These are phyloP conservation scores for Physcia stellaris DNA, from an alignment of 495 filamentous ascomycete genomes.

Conservation along the genomic window DNA sequence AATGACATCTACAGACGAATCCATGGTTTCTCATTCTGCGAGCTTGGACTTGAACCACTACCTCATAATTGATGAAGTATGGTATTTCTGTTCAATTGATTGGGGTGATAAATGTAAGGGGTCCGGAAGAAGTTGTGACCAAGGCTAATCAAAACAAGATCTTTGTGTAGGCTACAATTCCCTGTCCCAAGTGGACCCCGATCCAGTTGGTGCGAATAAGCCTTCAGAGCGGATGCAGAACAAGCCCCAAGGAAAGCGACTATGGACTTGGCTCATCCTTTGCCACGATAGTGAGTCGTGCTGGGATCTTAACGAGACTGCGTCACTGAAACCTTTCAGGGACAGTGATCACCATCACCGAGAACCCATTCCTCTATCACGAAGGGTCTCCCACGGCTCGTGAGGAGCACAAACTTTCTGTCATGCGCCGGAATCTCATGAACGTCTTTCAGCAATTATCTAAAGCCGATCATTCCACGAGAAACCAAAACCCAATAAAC, in stretches of 20 bases:
- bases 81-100: constrained; percentile 52
- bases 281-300: constrained; percentile 54
- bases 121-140: neutral
- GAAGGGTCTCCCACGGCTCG: constrained; percentile 20
- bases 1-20: neutral
- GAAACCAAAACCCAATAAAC: constrained; percentile 18
- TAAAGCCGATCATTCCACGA: constrained; percentile 12
- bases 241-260: constrained; percentile 44
- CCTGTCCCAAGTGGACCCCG: constrained; percentile 41
- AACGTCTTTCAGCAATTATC: constrained; percentile 65
- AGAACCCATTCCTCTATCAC: constrained; percentile 44
- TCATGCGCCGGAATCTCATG: constrained; percentile 52
- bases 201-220: constrained; percentile 8
- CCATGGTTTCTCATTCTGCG: neutral
- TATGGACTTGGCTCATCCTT: constrained; percentile 77
- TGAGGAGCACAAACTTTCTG: constrained; percentile 27
- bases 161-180: constrained; percentile 76
- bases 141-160: constrained; percentile 29
- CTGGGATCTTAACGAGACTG: constrained; percentile 3
- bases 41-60: constrained; percentile 28
- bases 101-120: constrained; percentile 40
- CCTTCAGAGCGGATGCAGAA: constrained; percentile 25
- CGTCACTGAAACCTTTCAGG: constrained; percentile 22
- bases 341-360: constrained; percentile 67
- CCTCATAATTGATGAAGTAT: constrained; percentile 44